Conservation (phyloP, 192 early-diverging fungal species). For the Funneliformis geosporum region DNA sequence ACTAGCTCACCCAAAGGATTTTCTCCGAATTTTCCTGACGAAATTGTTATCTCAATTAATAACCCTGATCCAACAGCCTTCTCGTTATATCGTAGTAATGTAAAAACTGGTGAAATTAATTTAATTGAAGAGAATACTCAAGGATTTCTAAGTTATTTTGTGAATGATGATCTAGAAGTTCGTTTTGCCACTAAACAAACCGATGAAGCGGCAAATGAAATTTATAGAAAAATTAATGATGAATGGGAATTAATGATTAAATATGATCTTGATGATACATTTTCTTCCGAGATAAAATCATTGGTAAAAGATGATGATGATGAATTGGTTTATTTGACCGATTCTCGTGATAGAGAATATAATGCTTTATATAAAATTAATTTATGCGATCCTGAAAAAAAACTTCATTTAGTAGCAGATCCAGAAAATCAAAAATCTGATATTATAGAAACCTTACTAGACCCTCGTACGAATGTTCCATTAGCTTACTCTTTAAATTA, state of each 20-base stretch:
- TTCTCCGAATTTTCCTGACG: constrained; percentile 33
- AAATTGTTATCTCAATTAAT: constrained; percentile 37
- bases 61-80: constrained; percentile 37
- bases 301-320: neutral
- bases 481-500: neutral
- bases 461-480: neutral
- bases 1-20: neutral
- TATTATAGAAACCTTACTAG: neutral
- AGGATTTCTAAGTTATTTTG: neutral
- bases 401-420: neutral
- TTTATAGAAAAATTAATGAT: neutral
- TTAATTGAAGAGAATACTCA: constrained; percentile 37
- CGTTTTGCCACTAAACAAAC: neutral
- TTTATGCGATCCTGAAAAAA: neutral
- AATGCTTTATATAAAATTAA: neutral
- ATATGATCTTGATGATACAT: neutral
- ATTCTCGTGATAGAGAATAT: neutral
- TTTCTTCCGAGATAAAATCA: neutral
- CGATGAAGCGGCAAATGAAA: neutral
- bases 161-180: neutral
- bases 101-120: constrained; percentile 36
- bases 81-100: constrained; percentile 34
- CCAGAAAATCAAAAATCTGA: neutral
- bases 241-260: neutral
- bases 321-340: neutral